phyloP scores from a whole-genome alignment of 2,329 filamentous ascomycete species.

The Metarhizium guizhouense region DNA sequence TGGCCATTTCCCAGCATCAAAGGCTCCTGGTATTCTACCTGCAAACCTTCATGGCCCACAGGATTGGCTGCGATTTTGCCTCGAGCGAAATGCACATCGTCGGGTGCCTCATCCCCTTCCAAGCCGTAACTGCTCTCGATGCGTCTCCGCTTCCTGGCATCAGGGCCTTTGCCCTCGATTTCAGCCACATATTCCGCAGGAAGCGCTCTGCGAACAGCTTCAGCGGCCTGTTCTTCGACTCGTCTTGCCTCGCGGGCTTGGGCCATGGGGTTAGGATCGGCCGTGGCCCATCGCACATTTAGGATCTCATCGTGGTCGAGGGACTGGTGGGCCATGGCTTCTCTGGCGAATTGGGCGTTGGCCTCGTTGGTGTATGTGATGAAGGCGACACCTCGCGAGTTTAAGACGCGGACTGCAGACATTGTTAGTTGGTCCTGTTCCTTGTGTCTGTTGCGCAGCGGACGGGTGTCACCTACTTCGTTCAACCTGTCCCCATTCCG shows the following conservation, averaged over 20 bases:
- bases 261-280: constrained; percentile 90
- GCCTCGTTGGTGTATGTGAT: constrained; percentile 89
- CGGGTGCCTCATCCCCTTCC: constrained; percentile 86
- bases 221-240: constrained; percentile 93
- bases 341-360: constrained; percentile 84
- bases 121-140: constrained; percentile 84
- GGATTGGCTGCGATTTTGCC: constrained; percentile 61
- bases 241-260: constrained; percentile 82
- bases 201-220: constrained; percentile 79
- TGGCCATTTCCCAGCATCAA: constrained; percentile 50
- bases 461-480: constrained; percentile 37
- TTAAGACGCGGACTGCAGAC: constrained; percentile 62
- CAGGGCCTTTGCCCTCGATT: constrained; percentile 83
- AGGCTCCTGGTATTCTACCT: constrained; percentile 53
- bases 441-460: background rate
- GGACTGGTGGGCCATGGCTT: constrained; percentile 91
- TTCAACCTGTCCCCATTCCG: constrained; percentile 93
- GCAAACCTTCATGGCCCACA: constrained; percentile 47
- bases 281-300: constrained; percentile 95
- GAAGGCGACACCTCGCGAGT: constrained; percentile 83
- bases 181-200: constrained; percentile 88
- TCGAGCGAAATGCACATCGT: constrained; percentile 85
- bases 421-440: background rate
- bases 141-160: constrained; percentile 78
- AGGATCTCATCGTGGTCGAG: constrained; percentile 87